Conservation (phyloP, 1,284 basidiomycete genomes). For the Porodaedalea pini region DNA sequence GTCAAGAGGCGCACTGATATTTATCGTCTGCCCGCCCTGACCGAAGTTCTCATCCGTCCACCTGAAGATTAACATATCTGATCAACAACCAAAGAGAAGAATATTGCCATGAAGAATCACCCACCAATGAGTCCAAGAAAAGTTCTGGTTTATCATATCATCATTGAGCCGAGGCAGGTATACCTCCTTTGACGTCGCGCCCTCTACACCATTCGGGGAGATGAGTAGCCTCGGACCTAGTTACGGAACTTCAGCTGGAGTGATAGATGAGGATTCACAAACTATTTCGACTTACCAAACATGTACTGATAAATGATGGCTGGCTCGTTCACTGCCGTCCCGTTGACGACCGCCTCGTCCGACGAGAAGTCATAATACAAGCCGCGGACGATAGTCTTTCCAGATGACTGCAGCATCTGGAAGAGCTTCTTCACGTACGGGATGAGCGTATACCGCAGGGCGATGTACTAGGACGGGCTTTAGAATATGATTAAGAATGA, state of each 20-base stretch:
- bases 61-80: constrained; percentile 25
- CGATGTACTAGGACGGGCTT: constrained; percentile 33
- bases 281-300: constrained; percentile 30
- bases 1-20: constrained; percentile 33
- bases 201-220: constrained; percentile 35
- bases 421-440: constrained; percentile 38
- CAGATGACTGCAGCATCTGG: constrained; percentile 33
- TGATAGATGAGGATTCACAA: not conserved
- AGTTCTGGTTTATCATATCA: constrained; percentile 24
- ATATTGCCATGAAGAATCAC: constrained; percentile 10
- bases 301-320: constrained; percentile 37
- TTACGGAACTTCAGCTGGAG: not conserved
- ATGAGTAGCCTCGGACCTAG: constrained; percentile 36
- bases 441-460: constrained; percentile 36
- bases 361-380: constrained; percentile 39
- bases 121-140: constrained; percentile 38
- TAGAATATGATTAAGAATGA: not conserved
- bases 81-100: not conserved
- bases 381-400: constrained; percentile 37
- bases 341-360: constrained; percentile 32
- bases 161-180: constrained; percentile 35
- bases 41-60: constrained; percentile 37
- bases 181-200: constrained; percentile 33
- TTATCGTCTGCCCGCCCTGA: constrained; percentile 31
- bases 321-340: constrained; percentile 35